Evolutionary conservation across 495 filamentous ascomycete genomes (phyloP).

Genomic region (Podospora didyma): DNA sequence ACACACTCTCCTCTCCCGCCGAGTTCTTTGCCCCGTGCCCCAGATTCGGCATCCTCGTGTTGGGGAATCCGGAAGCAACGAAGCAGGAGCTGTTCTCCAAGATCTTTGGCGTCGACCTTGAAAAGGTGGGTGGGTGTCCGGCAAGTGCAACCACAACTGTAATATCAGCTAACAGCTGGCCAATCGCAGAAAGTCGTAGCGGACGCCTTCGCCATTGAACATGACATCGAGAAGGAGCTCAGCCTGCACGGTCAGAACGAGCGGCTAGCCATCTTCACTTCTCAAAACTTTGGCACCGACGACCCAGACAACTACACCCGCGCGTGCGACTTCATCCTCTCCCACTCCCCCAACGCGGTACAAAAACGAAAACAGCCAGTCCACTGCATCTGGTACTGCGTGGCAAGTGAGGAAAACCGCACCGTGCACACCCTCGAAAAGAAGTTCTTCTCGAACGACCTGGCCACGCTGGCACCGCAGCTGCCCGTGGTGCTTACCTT

Average conservation of each 20-base stretch:
- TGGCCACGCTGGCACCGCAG: conserved; percentile 5
- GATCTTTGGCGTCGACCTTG: conserved; percentile 25
- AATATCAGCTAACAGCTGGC: neutral
- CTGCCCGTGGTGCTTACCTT: conserved; percentile 21
- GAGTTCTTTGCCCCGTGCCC: conserved; percentile 23
- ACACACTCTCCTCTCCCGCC: conserved; percentile 11
- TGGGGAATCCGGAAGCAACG: conserved; percentile 27
- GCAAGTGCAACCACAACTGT: too few relatives aligned
- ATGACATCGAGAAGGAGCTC: conserved; percentile 13
- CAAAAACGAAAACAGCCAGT: neutral
- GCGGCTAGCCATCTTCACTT: conserved; percentile 19
- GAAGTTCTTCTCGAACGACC: conserved; percentile 16
- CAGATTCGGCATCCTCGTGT: conserved; percentile 24
- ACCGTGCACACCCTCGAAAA: conserved; percentile 12
- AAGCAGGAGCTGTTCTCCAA: conserved; percentile 27
- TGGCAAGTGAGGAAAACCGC: conserved; percentile 18
- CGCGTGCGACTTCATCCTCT: conserved; percentile 13
- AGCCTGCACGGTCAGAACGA: conserved; percentile 23
- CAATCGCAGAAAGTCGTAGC: conserved; percentile 11
- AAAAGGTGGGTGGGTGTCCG: conserved; percentile 16
- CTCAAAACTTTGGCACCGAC: conserved; percentile 18
- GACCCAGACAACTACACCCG: conserved; percentile 10
- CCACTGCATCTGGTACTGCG: conserved; percentile 32
- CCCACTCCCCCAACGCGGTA: neutral
- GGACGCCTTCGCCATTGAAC: neutral